These are phyloP conservation scores for Rhodomyrtus tomentosa DNA, from an alignment of 345 rosid species.

Conservation along the genomic window DNA sequence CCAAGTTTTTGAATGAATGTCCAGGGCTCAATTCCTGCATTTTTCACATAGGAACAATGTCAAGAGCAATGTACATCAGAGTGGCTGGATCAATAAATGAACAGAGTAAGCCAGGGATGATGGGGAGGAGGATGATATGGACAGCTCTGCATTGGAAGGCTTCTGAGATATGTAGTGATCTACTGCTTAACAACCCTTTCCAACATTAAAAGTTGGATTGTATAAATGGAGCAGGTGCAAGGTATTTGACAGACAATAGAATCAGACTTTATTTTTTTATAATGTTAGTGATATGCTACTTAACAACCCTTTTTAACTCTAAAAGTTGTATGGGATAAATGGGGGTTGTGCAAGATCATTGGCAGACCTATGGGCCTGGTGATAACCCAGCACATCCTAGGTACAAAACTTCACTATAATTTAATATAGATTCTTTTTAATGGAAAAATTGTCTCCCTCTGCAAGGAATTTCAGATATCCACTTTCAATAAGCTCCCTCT, in stretches of 20 bases:
- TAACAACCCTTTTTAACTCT: neutral
- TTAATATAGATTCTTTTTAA: neutral
- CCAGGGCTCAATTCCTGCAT: constrained; percentile 46
- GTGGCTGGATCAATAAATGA: neutral
- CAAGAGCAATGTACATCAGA: neutral
- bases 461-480: neutral
- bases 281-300: no score
- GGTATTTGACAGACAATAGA: neutral
- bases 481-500: neutral
- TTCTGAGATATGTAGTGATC: neutral
- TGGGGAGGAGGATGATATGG: neutral
- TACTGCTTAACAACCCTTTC: neutral
- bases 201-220: neutral
- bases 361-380: neutral
- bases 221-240: neutral
- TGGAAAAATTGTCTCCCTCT: no score
- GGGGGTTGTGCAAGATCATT: neutral
- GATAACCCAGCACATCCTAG: neutral
- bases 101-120: neutral
- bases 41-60: neutral
- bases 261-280: neutral
- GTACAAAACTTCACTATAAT: no score
- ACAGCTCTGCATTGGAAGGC: neutral
- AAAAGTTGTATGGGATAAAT: neutral
- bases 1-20: constrained; percentile 41